Conservation (phyloP, 768 basidiomycete species). For the Serpula lacrymans region DNA sequence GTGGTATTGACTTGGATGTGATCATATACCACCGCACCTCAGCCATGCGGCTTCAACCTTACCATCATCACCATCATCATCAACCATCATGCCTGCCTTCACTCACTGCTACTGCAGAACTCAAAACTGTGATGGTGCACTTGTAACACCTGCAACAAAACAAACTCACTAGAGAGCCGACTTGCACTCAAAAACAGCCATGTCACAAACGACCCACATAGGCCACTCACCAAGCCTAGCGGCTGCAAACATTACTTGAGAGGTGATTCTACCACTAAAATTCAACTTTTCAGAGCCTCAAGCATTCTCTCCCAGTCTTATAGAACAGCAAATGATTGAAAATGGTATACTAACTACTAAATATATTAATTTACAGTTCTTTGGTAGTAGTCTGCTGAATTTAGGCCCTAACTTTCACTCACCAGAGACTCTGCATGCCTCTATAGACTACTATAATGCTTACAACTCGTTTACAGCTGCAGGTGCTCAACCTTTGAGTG, state of each 20-base stretch:
- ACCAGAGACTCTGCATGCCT: conserved; percentile 1
- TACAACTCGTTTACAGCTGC: background rate
- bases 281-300: background rate
- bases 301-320: background rate
- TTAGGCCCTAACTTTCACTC: conserved; percentile 7
- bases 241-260: background rate
- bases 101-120: conserved; percentile 1
- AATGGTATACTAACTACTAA: background rate
- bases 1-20: too few species aligned
- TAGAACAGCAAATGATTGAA: conserved; percentile 8
- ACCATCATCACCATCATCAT: too few species aligned
- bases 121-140: conserved; percentile 1
- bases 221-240: background rate
- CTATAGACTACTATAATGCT: conserved; percentile 1
- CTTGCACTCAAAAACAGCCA: background rate
- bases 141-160: background rate
- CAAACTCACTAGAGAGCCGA: background rate
- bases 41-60: too few species aligned
- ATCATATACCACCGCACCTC: too few species aligned
- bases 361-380: conserved; percentile 2
- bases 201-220: background rate
- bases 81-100: too few species aligned
- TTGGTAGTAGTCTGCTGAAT: conserved; percentile 4
- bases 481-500: background rate
- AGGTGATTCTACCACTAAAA: background rate